Evolutionary conservation across 441 rosid genomes (phyloP), one percentile per base, ranked within the genome.

Genomic region (Croton laevigatus): DNA sequence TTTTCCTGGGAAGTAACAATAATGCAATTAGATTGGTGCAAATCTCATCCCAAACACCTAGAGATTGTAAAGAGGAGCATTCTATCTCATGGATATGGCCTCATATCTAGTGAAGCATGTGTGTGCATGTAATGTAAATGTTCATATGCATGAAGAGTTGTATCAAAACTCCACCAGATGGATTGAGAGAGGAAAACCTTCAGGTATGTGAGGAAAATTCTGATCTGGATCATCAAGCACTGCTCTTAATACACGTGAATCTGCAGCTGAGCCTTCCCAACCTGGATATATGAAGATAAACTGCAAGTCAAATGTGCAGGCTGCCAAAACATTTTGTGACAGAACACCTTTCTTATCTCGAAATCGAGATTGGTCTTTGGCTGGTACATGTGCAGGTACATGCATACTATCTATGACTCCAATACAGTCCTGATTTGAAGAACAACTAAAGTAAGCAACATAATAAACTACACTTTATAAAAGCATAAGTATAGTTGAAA

Each of bases 241-340:
- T 17, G 95, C 92, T 81, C 89, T 82, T 70, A 91, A 70, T 22
- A 91, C 84, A 52, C 90, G 93, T 46, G 94, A 85, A 83, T 91
- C 93, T 7, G 83, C 81, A 65, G 78, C 89, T 70, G 96, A 88
- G 46, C 98, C 97, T 86, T 91, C 98, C 98, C 97, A 89, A 72
- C 97, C 95, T 0, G 97, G 88, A 72, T 81, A 90, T 62, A 93
- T 79, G 73, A 84, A 93, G 71, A 89, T 82, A 69, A 93, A 90
- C 83, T 84, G 87, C 69, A 86, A 76, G 81, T 90, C 92, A 71
- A 90, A 89, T 32, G 88, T 88, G 82, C 98, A 93, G 53, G 97
- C 95, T 62, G 89, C 97, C 82, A 93, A 86, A 73, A 90, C 82
- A 70, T 88, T 93, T 71, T 89, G 98, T 0, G 89, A 80, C 54